These are phyloP conservation scores for Akanthomyces dipterigenus DNA, from an alignment of 2,329 filamentous ascomycete genomes.

Conservation along the genomic window DNA sequence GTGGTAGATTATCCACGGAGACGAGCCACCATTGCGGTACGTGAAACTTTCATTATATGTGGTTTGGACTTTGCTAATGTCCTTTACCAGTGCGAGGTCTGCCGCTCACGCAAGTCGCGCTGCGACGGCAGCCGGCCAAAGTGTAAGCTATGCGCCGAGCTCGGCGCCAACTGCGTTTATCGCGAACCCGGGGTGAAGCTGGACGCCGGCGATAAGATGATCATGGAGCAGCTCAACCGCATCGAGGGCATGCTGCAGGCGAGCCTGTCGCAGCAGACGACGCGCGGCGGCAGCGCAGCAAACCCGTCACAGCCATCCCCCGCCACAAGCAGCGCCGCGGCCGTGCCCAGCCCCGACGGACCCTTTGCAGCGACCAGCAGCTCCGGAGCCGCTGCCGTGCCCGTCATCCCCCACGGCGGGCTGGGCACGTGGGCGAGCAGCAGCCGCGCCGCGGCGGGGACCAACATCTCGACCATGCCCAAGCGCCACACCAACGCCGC, in stretches of 20 bases:
- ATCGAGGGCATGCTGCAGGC: conserved; percentile 76
- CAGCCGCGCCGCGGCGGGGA: conserved; percentile 36
- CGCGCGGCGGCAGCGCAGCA: conserved; percentile 36
- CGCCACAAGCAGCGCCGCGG: conserved; percentile 57
- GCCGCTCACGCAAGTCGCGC: conserved; percentile 70
- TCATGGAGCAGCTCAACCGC: conserved; percentile 68
- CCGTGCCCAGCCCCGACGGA: conserved; percentile 51
- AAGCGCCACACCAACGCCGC: conserved; percentile 78
- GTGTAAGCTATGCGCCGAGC: conserved; percentile 75
- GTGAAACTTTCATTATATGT: conserved; percentile 21
- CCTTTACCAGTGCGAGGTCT: conserved; percentile 64
- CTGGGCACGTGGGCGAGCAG: conserved; percentile 63
- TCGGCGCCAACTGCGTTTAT: conserved; percentile 78
- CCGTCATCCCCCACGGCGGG: conserved; percentile 54
- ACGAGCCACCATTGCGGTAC: conserved; percentile 59
- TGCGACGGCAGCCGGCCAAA: conserved; percentile 76
- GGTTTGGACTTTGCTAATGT: conserved; percentile 15
- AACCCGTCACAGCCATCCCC: conserved; percentile 49
- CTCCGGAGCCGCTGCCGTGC: conserved; percentile 39
- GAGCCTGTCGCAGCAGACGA: conserved; percentile 48
- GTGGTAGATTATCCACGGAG: conserved; percentile 58
- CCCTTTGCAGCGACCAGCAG: conserved; percentile 16
- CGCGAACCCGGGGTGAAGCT: conserved; percentile 81
- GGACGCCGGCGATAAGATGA: conserved; percentile 79
- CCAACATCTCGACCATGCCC: conserved; percentile 79